Conservation (phyloP, 2,329 filamentous ascomycete species). For the Penicillium capsulatum region DNA sequence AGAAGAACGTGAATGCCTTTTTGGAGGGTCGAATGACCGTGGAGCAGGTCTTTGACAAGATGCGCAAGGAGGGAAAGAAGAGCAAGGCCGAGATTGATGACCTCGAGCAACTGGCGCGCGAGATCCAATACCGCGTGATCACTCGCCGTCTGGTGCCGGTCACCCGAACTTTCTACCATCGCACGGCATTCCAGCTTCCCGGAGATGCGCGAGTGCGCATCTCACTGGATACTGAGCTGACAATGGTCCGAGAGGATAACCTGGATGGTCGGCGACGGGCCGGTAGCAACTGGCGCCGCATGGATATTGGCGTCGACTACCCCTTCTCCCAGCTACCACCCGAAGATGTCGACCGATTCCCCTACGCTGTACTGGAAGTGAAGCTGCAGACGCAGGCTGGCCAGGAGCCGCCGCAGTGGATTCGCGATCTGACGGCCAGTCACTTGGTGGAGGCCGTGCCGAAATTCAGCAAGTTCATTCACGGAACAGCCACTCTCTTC, state of each 20-base stretch:
- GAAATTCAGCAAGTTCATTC: slow-evolving; percentile 99
- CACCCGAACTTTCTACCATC: slow-evolving; percentile 94
- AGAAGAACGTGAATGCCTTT: slow-evolving; percentile 95
- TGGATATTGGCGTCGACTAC: slow-evolving; percentile 95
- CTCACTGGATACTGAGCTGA: slow-evolving; percentile 91
- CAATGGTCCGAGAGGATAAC: slow-evolving; percentile 94
- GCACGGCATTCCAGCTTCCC: slow-evolving; percentile 94
- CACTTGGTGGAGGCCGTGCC: slow-evolving; percentile 98
- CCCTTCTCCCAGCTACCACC: slow-evolving; percentile 85
- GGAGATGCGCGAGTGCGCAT: slow-evolving; percentile 95
- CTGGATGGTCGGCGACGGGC: slow-evolving; percentile 70
- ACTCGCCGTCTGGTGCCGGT: slow-evolving; percentile 84
- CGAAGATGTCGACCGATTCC: slow-evolving; percentile 84
- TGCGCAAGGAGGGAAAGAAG: slow-evolving; percentile 92
- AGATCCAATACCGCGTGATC: slow-evolving; percentile 90
- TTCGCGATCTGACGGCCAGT: slow-evolving; percentile 84
- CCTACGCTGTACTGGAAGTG: slow-evolving; percentile 93
- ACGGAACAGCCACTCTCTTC: slow-evolving; percentile 84
- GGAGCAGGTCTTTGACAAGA: slow-evolving; percentile 90
- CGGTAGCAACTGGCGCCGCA: slow-evolving; percentile 91
- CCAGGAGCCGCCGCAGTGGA: slow-evolving; percentile 94
- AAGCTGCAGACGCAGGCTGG: slow-evolving; percentile 96
- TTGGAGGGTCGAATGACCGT: slow-evolving; percentile 80
- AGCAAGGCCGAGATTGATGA: slow-evolving; percentile 83
- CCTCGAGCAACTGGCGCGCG: slow-evolving; percentile 80